Base-by-base conservation (phyloP, 2,329 filamentous ascomycete genomes). In the Apiospora hydei region DNA sequence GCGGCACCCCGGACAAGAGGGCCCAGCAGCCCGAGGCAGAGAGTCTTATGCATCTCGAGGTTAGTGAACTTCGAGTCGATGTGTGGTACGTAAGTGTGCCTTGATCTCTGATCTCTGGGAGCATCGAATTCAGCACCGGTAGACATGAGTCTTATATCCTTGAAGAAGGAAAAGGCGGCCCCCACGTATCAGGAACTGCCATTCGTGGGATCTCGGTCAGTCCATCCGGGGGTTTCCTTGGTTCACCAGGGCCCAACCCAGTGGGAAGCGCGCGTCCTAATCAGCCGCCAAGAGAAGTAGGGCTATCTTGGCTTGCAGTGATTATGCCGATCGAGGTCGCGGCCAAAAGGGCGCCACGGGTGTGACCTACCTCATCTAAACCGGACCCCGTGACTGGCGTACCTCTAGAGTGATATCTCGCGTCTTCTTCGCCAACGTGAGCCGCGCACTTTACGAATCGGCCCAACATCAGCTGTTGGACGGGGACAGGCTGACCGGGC, bases 21-120 rank as follows among this genome's bases (percentile, higher is more conserved):
- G n/a, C 70, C 73, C 61, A 77, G 53, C 47, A 80, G 74, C 66
- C 77, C 77, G 26, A 80, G 88, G 26, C 26, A 49, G 21, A 69
- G 67, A 14, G 18, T 49, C 67, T 13, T 24, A 26, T 49, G 44
- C 67, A 69, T 69, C 7, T 21, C 34, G 18, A 11, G 7, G 7
- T 13, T 21, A 7, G 26, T 16, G 43, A n/a, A 34, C n/a, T 4
- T n/a, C 16, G 41, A 30, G n/a, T 18, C 2, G 66, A 21, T 57
- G 24, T 30, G 4, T n/a, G 11, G 24, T 26, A n/a, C 24, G 61
- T 14, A 38, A 24, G 47, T 7, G 26, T 30, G 26, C 26, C 26
- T 30, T 30, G 26, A 30, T 30, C 26, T 30, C 26, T 30, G 26
- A 30, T 30, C 26, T 30, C 26, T 30, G 26, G 3, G 26, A 34